Percentiles rank a stretch among this genome's conserved stretches.
Conservation (phyloP, 768 basidiomycete genomes). For the Tulasnella sp. region DNA sequence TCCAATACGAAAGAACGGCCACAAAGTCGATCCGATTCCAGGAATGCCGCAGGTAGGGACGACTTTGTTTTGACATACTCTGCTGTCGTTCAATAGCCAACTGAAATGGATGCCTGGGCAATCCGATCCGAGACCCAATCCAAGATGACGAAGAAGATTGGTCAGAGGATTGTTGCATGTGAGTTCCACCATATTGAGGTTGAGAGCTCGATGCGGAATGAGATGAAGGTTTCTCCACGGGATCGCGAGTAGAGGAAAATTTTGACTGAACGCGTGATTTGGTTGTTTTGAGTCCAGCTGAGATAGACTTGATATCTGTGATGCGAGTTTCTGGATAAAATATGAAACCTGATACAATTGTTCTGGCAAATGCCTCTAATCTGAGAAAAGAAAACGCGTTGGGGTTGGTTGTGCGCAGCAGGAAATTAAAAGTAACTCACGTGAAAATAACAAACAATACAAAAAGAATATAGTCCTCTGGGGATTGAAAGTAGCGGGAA, state of each 20-base stretch:
- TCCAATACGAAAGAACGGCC: slow-evolving; percentile 80
- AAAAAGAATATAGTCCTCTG: slow-evolving; percentile 87
- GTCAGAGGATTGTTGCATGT: slow-evolving; percentile 47
- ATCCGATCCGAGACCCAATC: slow-evolving; percentile 5
- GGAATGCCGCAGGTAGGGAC: slow-evolving; percentile 84
- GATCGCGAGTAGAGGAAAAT: slow-evolving; percentile 27
- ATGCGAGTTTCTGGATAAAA: slow-evolving; percentile 54
- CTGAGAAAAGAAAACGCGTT: slow-evolving; percentile 30
- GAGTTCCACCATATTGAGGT: slow-evolving; percentile 32
- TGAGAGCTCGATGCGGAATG: too few species aligned
- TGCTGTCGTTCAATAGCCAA: slow-evolving; percentile 26
- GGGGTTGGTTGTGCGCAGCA: not conserved
- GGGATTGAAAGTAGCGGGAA: slow-evolving; percentile 67
- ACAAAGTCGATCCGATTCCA: slow-evolving; percentile 87
- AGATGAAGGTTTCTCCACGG: too few species aligned
- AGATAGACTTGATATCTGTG: not conserved
- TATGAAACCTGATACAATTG: slow-evolving; percentile 78
- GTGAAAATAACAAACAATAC: slow-evolving; percentile 75
- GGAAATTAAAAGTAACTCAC: slow-evolving; percentile 32
- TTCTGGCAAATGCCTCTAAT: slow-evolving; percentile 74
- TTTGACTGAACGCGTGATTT: not conserved
- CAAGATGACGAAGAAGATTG: slow-evolving; percentile 4
- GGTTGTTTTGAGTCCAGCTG: not conserved
- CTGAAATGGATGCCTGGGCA: slow-evolving; percentile 29
- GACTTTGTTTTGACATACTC: slow-evolving; percentile 25